phyloP scores from a whole-genome alignment of 345 rosid species.

The Citrus australasica region DNA sequence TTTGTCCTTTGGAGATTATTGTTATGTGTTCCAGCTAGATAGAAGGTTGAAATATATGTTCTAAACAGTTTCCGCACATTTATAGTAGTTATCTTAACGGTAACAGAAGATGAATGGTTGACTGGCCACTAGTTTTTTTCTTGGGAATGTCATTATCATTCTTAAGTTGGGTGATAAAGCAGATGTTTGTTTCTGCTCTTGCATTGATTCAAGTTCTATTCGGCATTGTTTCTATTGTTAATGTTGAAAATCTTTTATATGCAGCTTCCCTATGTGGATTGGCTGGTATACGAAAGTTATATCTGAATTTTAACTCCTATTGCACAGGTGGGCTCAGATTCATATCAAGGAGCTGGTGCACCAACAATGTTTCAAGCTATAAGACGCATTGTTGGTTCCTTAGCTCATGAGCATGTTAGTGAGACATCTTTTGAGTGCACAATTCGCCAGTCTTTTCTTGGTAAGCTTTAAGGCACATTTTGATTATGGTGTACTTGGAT shows the following conservation, averaged over 20 bases:
- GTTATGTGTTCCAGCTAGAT: neutral
- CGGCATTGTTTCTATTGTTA: neutral
- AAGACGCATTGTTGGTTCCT: slow-evolving; percentile 74
- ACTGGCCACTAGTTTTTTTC: neutral
- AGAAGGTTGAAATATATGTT: neutral
- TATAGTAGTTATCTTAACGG: neutral
- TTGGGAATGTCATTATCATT: neutral
- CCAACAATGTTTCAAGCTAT: slow-evolving; percentile 94
- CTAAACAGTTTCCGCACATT: neutral
- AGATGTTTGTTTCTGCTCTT: neutral
- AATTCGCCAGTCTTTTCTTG: slow-evolving; percentile 79
- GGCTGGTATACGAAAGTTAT: neutral
- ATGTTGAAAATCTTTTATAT: neutral
- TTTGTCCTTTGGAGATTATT: neutral
- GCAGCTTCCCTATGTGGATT: neutral
- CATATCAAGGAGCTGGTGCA: slow-evolving; percentile 94
- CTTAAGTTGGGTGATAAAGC: neutral
- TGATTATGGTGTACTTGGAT: neutral
- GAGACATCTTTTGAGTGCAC: slow-evolving; percentile 73
- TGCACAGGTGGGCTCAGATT: slow-evolving; percentile 84
- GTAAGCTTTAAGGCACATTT: slow-evolving; percentile 33
- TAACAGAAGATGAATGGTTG: neutral
- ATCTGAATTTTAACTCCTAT: slow-evolving; percentile 11
- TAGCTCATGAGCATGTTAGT: slow-evolving; percentile 43
- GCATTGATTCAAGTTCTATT: neutral